phyloP scores from a whole-genome alignment of 2,329 filamentous ascomycete species.

The Aspergillus awamori region DNA sequence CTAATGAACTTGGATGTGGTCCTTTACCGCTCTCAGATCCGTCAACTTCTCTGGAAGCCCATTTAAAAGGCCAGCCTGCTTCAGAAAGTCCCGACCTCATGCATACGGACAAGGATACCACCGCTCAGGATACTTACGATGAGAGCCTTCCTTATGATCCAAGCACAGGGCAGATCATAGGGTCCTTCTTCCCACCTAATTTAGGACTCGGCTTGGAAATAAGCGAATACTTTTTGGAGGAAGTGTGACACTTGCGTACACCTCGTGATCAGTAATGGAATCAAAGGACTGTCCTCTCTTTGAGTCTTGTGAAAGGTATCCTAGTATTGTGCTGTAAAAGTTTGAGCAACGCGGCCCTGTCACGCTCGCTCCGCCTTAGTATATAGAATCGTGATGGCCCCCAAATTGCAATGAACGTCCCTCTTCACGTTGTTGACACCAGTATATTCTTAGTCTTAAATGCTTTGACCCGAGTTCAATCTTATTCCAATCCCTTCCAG shows the following conservation, averaged over 20 bases:
- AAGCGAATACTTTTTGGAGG: constrained; percentile 11
- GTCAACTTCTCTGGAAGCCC: background rate
- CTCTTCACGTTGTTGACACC: too few species aligned
- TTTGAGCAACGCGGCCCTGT: too few species aligned
- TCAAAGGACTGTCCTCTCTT: too few species aligned
- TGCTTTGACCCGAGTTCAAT: too few species aligned
- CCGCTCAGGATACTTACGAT: constrained; percentile 28
- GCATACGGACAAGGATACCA: constrained; percentile 25
- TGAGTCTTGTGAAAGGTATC: too few species aligned
- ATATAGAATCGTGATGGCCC: too few species aligned
- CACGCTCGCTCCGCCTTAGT: too few species aligned
- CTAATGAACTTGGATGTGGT: too few species aligned
- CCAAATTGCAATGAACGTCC: too few species aligned
- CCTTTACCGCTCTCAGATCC: background rate
- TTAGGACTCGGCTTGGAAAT: constrained; percentile 36
- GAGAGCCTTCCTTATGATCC: constrained; percentile 38
- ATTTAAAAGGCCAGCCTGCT: constrained; percentile 7
- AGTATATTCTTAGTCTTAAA: too few species aligned
- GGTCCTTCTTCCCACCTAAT: constrained; percentile 37
- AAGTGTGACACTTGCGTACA: background rate
- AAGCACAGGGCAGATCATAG: constrained; percentile 39
- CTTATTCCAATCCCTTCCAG: too few species aligned
- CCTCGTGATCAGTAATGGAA: background rate
- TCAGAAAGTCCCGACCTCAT: constrained; percentile 33
- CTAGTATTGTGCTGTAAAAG: too few species aligned